These are phyloP conservation scores for Austropuccinia psidii DNA, from an alignment of 1,284 basidiomycete genomes.

Conservation along the genomic window DNA sequence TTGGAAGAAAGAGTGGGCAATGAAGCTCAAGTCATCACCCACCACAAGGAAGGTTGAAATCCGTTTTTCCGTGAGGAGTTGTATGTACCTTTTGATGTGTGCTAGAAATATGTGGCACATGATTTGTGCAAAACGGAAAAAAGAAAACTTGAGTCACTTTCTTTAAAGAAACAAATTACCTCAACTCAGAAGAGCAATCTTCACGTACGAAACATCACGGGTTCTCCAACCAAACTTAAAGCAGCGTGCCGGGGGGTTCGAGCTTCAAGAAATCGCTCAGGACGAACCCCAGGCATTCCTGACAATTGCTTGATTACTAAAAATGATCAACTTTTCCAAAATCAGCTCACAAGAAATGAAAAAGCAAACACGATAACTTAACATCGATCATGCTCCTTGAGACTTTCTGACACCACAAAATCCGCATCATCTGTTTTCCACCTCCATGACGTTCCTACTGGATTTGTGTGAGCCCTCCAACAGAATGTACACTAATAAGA, in stretches of 20 bases:
- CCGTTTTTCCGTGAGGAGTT: slow-evolving; percentile 33
- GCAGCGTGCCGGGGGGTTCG: slow-evolving; percentile 37
- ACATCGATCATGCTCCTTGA: slow-evolving; percentile 36
- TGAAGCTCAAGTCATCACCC: not conserved
- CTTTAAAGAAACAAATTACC: not conserved
- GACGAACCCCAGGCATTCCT: slow-evolving; percentile 36
- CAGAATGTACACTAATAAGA: slow-evolving; percentile 36
- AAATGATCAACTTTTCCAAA: too few relatives aligned
- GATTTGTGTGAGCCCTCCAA: slow-evolving; percentile 38
- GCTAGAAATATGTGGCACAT: slow-evolving; percentile 8
- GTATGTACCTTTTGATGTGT: slow-evolving; percentile 37
- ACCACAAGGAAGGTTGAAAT: slow-evolving; percentile 37
- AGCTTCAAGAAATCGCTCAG: slow-evolving; percentile 35
- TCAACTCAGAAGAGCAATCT: not conserved
- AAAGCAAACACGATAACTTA: not conserved
- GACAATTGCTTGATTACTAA: slow-evolving; percentile 37
- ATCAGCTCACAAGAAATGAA: not conserved
- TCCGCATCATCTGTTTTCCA: slow-evolving; percentile 38
- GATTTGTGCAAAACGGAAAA: not conserved
- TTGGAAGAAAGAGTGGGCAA: not conserved
- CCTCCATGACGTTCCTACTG: slow-evolving; percentile 38
- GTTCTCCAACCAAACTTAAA: slow-evolving; percentile 38
- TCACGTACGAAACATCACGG: slow-evolving; percentile 36
- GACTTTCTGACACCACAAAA: slow-evolving; percentile 30
- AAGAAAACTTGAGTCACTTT: not conserved